Percentiles rank a stretch among this genome's conserved stretches.
These are phyloP conservation scores for Dictyostelium gargantuum DNA, from an alignment of 208 protist genomes.

Conservation along the genomic window DNA sequence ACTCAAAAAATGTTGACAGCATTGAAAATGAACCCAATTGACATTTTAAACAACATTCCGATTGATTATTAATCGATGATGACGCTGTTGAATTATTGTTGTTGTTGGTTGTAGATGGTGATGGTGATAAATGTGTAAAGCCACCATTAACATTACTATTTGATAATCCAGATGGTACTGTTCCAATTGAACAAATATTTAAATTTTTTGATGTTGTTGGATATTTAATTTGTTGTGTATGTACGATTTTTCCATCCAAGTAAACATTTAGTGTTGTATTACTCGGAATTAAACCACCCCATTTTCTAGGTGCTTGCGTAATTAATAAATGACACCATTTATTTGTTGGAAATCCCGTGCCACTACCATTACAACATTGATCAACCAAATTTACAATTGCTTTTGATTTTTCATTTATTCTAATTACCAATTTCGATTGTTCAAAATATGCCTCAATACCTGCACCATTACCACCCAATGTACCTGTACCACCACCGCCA, in stretches of 20 bases:
- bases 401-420: conserved; percentile 3
- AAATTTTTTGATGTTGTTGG: conserved; percentile 28
- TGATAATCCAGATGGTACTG: not conserved
- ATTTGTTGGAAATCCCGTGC: conserved; percentile 9
- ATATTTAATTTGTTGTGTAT: conserved; percentile 9
- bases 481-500: not conserved
- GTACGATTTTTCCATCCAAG: not conserved
- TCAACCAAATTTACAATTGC: not conserved
- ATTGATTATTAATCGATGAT: not conserved
- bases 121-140: not conserved
- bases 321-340: conserved; percentile 22
- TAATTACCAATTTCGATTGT: not conserved
- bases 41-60: not conserved
- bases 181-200: conserved; percentile 43
- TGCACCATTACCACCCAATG: not conserved
- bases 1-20: not conserved
- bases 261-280: not conserved
- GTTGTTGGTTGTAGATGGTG: not conserved
- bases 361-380: not conserved
- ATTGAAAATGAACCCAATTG: conserved; percentile 48
- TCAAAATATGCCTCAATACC: conserved; percentile 26
- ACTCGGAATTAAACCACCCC: not conserved
- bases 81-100: not conserved
- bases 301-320: conserved; percentile 5
- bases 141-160: not conserved